phyloP scores from a whole-genome alignment of 2,329 filamentous ascomycete genomes.

The Aspergillus thermomutatus region DNA sequence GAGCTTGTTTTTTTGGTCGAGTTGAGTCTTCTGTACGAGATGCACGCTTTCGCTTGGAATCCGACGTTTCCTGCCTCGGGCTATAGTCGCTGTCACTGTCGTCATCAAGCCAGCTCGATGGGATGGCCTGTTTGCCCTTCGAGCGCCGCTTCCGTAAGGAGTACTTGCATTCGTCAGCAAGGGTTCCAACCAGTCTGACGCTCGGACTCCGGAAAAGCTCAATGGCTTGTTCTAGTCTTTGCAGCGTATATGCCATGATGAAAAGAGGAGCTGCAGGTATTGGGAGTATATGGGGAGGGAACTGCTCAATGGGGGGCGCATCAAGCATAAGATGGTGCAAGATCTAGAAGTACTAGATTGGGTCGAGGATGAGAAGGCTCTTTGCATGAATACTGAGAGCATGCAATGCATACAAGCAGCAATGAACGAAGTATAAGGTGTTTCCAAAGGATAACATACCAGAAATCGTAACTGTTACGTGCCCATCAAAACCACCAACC shows the following conservation, averaged over 20 bases:
- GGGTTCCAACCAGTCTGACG: background rate
- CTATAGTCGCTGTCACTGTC: slow-evolving; percentile 36
- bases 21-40: background rate
- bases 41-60: background rate
- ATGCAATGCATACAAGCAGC: too few species aligned
- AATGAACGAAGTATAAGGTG: too few species aligned
- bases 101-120: slow-evolving; percentile 31
- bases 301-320: too few species aligned
- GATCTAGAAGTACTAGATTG: too few species aligned
- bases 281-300: too few species aligned
- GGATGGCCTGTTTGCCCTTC: background rate
- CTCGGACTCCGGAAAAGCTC: slow-evolving; percentile 2
- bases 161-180: slow-evolving; percentile 4
- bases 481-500: too few species aligned
- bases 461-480: too few species aligned
- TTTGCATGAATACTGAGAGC: too few species aligned
- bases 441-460: too few species aligned
- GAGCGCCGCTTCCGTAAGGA: slow-evolving; percentile 11
- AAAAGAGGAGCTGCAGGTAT: background rate
- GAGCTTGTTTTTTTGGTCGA: background rate
- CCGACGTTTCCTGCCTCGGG: slow-evolving; percentile 6
- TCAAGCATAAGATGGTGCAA: too few species aligned
- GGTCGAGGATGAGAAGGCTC: too few species aligned
- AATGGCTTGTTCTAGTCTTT: background rate
- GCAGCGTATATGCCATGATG: slow-evolving; percentile 1